Evolutionary conservation across 2,329 filamentous ascomycete species (phyloP), one percentile per base, ranked within the genome.

Genomic region (Xylaria sp.): DNA sequence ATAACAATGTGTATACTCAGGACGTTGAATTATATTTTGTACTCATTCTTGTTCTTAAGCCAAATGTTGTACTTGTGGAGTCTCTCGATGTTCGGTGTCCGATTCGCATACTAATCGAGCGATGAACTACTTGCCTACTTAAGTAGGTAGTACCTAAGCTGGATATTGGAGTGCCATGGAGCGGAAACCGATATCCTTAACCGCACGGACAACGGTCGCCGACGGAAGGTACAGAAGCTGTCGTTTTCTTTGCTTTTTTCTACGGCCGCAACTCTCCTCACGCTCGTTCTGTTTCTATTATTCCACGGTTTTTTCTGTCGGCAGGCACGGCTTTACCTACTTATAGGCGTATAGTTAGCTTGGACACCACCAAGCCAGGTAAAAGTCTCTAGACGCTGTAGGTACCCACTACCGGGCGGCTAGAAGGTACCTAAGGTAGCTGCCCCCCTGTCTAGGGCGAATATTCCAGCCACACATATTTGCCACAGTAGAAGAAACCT

Each of bases 401-500:
- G n/a, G 29, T 32, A 32, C 32, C 32, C 32, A 35, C 32, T 35
- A 10, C 32, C 16, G 16, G 37, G 37, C 37, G 16, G 37, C 47
- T 37, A 23, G 37, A 5, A 10, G 37, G 37, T 18, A 18, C 3
- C 12, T 42, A 42, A 5, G 40, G 5, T 42, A 42, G 13, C 40
- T n/a, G n/a, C n/a, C n/a, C n/a, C 18, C 10, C 35, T 57, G 21
- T 18, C 5, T 16, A 40, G 13, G 21, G 35, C 37, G 51, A 40
- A 27, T 5, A n/a, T 58, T 62, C 57, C 69, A 71, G 68, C 69
- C 68, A 70, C 69, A 58, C 25, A 18, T 62, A 18, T 64, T 63
- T 60, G 64, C 66, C 69, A 64, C 66, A 65, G 32, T 18, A 32
- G 51, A 58, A 25, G 27, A 48, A 50, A 37, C 3, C 40, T 44